These are phyloP conservation scores for Sporothrix dimorphospora DNA, from an alignment of 2,329 filamentous ascomycete genomes.

Conservation along the genomic window DNA sequence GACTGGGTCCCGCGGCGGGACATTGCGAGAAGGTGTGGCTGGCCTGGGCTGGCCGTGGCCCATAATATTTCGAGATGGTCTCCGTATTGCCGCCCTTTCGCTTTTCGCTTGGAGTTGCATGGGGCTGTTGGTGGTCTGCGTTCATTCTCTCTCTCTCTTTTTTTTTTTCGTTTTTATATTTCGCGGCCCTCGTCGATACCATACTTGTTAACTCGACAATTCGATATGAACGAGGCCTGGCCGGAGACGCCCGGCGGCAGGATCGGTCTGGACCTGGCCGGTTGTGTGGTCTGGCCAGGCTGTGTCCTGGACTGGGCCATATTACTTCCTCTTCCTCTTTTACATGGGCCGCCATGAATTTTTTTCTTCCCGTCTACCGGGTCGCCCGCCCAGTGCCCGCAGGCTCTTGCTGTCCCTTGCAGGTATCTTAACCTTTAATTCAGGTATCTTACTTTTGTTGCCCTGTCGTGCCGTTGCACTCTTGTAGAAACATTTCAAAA, in stretches of 20 bases:
- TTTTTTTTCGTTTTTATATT: neutral
- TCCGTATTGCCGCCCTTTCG: neutral
- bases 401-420: neutral
- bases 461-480: constrained; percentile 1
- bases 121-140: neutral
- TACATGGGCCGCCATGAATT: neutral
- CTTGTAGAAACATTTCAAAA: neutral
- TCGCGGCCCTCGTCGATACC: neutral
- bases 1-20: constrained; percentile 18
- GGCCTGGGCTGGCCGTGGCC: neutral
- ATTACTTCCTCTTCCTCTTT: neutral
- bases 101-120: constrained; percentile 1
- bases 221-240: neutral
- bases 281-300: neutral
- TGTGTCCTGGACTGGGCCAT: neutral
- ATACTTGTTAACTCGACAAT: neutral
- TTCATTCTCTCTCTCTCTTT: neutral
- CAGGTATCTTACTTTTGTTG: neutral
- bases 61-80: neutral
- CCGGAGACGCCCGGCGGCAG: neutral
- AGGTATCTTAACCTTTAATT: neutral
- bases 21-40: neutral
- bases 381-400: neutral
- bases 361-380: neutral
- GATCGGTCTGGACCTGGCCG: neutral